A percentile compares a stretch with the other conserved stretches of the same genome.
Evolutionary conservation across 768 basidiomycete species (phyloP).

Genomic region (Phaffia australis): DNA sequence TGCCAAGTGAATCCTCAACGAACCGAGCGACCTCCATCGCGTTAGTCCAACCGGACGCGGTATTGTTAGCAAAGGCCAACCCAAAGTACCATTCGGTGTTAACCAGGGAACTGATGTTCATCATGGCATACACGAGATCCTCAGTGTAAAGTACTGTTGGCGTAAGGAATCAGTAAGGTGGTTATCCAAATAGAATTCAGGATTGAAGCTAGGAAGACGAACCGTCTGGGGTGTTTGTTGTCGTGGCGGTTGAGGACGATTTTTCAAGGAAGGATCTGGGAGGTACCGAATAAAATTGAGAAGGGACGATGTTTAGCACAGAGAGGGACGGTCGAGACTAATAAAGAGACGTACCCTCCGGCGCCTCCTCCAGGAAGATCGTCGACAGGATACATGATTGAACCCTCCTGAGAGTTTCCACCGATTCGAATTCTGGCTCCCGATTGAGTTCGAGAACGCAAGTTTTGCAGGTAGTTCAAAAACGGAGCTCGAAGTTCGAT

Average conservation of each 20-base stretch:
- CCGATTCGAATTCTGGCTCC: slow-evolving; percentile 59
- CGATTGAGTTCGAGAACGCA: slow-evolving; percentile 53
- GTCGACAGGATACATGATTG: slow-evolving; percentile 41
- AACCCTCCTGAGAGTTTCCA: slow-evolving; percentile 69
- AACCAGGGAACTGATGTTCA: slow-evolving; percentile 50
- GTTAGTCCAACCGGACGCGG: slow-evolving; percentile 42
- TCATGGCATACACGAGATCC: slow-evolving; percentile 45
- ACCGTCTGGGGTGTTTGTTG: not conserved
- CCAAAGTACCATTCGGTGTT: slow-evolving; percentile 56
- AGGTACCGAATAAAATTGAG: not conserved
- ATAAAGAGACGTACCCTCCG: slow-evolving; percentile 22
- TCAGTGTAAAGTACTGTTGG: slow-evolving; percentile 37
- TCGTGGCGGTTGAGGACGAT: not conserved
- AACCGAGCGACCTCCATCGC: slow-evolving; percentile 46
- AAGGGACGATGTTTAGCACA: not conserved
- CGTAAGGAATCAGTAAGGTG: slow-evolving; percentile 30
- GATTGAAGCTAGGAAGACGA: not conserved
- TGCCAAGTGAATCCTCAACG: slow-evolving; percentile 54
- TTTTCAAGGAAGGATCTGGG: slow-evolving; percentile 25
- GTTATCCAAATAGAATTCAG: not conserved
- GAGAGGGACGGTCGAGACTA: not conserved
- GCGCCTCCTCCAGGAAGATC: slow-evolving; percentile 42
- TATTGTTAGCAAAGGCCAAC: slow-evolving; percentile 51
- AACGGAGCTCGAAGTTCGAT: slow-evolving; percentile 51
- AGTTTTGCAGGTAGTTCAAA: slow-evolving; percentile 66